Percentiles rank a stretch among this genome's conserved stretches.
These are phyloP conservation scores for Tetrastigma voinierianum DNA, from an alignment of 164 flowering plant species.

Conservation along the genomic window DNA sequence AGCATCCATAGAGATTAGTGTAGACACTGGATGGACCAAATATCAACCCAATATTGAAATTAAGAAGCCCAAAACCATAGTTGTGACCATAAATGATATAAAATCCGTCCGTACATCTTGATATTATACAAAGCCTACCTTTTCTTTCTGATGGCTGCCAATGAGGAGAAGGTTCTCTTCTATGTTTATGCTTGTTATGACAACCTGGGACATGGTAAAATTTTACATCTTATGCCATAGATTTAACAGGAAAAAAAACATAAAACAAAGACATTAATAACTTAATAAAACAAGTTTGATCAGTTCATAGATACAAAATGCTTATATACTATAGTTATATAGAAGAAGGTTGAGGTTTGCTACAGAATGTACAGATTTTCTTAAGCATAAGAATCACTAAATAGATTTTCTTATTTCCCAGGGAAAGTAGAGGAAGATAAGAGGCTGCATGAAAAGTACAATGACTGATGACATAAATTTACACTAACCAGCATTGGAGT, in stretches of 20 bases:
- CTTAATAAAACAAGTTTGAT: no score
- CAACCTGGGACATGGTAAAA: constrained; percentile 47
- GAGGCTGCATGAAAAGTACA: no score
- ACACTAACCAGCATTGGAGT: no score
- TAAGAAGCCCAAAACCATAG: not conserved
- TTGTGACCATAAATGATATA: not conserved
- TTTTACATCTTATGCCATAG: not conserved
- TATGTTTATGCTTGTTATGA: constrained; percentile 67
- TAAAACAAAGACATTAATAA: not conserved
- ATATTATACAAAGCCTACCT: constrained; percentile 33
- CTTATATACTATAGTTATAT: not conserved
- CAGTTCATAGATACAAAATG: not conserved
- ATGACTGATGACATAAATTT: no score
- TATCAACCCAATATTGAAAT: not conserved
- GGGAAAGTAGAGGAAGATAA: no score
- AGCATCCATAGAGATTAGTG: not conserved
- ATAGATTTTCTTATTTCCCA: no score
- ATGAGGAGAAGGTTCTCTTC: constrained; percentile 62
- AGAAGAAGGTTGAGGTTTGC: no score
- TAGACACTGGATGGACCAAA: not conserved
- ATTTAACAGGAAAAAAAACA: not conserved
- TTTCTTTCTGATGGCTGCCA: constrained; percentile 69
- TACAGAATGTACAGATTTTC: no score
- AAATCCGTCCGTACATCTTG: not conserved
- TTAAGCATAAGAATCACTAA: no score